Percentiles rank a stretch among this genome's conserved stretches.
Evolutionary conservation across 805 yeast genomes (phyloP).

Genomic region (Teunomyces lycoperdinae): DNA sequence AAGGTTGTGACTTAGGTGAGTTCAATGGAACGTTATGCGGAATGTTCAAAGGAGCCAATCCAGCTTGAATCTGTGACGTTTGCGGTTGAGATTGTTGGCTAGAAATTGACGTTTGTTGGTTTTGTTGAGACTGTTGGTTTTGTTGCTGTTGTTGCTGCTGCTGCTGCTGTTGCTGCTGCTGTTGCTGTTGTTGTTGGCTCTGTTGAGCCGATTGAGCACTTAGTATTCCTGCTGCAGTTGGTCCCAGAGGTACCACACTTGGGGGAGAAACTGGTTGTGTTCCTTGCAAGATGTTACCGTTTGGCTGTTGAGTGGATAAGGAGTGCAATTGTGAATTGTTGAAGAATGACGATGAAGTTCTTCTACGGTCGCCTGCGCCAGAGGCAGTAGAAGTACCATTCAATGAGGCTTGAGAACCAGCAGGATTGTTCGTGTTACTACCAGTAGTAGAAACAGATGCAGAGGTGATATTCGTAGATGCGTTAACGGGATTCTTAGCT

Average conservation of each 20-base stretch:
- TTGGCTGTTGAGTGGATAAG: conserved; percentile 2
- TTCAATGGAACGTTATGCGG: conserved; percentile 11
- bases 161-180: conserved; percentile 8
- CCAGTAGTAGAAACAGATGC: not conserved
- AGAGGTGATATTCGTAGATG: conserved; percentile 3
- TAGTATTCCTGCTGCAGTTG: conserved; percentile 5
- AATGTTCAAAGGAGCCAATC: conserved; percentile 2
- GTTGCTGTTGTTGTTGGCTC: conserved; percentile 6
- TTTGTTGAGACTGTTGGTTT: conserved; percentile 6
- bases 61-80: conserved; percentile 4
- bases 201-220: conserved; percentile 5
- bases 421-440: not conserved
- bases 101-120: no score
- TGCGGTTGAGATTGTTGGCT: not conserved
- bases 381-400: conserved; percentile 3
- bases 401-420: conserved; percentile 3
- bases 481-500: conserved; percentile 6
- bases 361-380: conserved; percentile 38
- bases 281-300: conserved; percentile 3
- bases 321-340: conserved; percentile 14
- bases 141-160: conserved; percentile 7
- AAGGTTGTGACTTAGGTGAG: conserved; percentile 15
- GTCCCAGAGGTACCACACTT: not conserved
- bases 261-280: conserved; percentile 5
- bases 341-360: conserved; percentile 55